phyloP scores from a whole-genome alignment of 2,329 filamentous ascomycete species.

The Huntiella omanensis region DNA sequence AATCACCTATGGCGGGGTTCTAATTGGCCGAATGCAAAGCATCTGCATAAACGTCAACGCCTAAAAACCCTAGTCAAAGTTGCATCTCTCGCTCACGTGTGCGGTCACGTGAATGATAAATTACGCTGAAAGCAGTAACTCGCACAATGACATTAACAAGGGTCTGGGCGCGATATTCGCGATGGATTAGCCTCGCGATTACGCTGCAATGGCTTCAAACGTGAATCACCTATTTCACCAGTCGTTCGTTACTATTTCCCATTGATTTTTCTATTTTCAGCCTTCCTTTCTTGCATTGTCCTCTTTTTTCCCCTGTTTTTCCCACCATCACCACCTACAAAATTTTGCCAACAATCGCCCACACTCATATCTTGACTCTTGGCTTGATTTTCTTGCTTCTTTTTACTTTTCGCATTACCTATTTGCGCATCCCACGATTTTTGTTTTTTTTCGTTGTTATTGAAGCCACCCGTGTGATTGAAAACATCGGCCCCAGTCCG shows the following conservation, averaged over 20 bases:
- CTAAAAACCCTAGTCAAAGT: too few species aligned
- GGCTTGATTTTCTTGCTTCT: too few species aligned
- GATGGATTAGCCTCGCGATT: slow-evolving; percentile 11
- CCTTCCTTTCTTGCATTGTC: neutral
- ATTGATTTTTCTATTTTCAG: slow-evolving; percentile 1
- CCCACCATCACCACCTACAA: neutral
- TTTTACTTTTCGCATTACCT: neutral
- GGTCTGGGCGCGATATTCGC: slow-evolving; percentile 7
- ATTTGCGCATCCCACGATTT: neutral
- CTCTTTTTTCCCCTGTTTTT: neutral
- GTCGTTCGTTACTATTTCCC: neutral
- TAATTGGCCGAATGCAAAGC: neutral
- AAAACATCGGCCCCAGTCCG: neutral
- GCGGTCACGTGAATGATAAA: neutral
- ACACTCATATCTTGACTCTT: too few species aligned
- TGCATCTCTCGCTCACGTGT: neutral
- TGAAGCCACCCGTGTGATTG: neutral
- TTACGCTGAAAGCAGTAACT: too few species aligned
- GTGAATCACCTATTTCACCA: slow-evolving; percentile 4
- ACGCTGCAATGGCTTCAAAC: slow-evolving; percentile 2
- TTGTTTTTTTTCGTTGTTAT: neutral
- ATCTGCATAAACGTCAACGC: too few species aligned
- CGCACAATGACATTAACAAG: neutral
- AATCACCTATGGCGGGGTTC: too few species aligned
- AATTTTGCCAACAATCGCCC: neutral